Evolutionary conservation across 1,284 basidiomycete genomes (phyloP).

Genomic region (Sporisorium exsertum): DNA sequence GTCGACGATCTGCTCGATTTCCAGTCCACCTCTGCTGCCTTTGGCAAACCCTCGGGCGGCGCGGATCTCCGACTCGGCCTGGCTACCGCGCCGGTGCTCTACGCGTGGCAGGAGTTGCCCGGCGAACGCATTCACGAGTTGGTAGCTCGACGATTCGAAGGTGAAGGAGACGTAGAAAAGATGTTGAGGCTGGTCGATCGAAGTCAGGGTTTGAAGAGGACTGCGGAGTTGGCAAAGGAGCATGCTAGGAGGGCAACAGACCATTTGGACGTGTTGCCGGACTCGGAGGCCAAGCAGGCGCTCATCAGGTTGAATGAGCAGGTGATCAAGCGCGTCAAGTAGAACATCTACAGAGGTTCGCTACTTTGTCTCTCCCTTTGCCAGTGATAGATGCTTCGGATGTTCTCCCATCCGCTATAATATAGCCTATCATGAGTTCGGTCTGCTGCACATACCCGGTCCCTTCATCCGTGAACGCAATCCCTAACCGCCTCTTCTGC

Average conservation of each 20-base stretch:
- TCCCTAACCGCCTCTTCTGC: no score
- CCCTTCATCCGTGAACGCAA: no score
- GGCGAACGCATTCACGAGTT: slow-evolving; percentile 76
- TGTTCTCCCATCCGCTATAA: not conserved
- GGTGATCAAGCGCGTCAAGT: slow-evolving; percentile 61
- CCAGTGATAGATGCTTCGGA: not conserved
- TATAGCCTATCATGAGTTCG: not conserved
- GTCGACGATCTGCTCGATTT: slow-evolving; percentile 93
- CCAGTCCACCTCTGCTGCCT: slow-evolving; percentile 75
- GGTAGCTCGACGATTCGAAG: slow-evolving; percentile 84
- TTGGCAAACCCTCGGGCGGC: slow-evolving; percentile 85
- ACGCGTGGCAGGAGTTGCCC: slow-evolving; percentile 87
- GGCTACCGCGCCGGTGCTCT: slow-evolving; percentile 92
- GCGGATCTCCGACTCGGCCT: slow-evolving; percentile 88
- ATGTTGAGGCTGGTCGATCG: slow-evolving; percentile 55
- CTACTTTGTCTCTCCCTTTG: not conserved
- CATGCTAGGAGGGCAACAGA: slow-evolving; percentile 54
- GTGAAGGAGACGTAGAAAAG: slow-evolving; percentile 84
- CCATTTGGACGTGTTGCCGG: slow-evolving; percentile 54
- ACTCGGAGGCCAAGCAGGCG: slow-evolving; percentile 61
- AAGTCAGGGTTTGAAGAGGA: slow-evolving; percentile 60
- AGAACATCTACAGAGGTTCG: not conserved
- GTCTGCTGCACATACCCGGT: not conserved
- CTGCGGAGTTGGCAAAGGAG: slow-evolving; percentile 61
- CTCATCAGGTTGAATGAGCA: slow-evolving; percentile 58